Conservation (phyloP, 75 land plant species). For the Pinus tabuliformis region DNA sequence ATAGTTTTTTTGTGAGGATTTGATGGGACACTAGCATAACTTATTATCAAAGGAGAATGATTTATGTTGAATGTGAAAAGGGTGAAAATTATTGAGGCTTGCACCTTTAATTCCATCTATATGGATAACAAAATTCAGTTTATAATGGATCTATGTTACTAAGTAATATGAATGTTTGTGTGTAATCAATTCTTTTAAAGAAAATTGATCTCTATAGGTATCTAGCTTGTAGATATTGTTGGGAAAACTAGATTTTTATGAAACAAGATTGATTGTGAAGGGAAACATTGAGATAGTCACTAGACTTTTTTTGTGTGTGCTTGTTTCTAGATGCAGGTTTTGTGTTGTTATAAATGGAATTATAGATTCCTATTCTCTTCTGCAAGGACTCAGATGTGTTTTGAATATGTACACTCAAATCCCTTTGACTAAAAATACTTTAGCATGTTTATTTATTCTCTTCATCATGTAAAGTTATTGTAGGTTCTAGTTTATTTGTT, state of each 20-base stretch:
- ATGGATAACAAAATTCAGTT: no score
- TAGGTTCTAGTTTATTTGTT: not conserved
- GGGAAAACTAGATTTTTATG: not conserved
- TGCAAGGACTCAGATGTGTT: constrained; percentile 46
- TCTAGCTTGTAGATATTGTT: no score
- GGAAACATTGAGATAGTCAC: not conserved
- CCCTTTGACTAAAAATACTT: constrained; percentile 43
- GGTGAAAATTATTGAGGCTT: no score
- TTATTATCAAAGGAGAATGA: not conserved
- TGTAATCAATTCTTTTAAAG: no score
- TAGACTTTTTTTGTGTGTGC: not conserved
- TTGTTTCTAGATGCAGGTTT: constrained; percentile 29
- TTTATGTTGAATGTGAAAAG: not conserved
- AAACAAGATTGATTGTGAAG: not conserved
- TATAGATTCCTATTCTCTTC: constrained; percentile 46
- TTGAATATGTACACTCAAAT: constrained; percentile 32
- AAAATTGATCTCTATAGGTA: no score
- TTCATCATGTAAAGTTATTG: constrained; percentile 44
- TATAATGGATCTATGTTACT: no score
- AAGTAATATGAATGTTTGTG: no score
- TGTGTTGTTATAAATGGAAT: constrained; percentile 52
- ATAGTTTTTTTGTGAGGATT: not conserved
- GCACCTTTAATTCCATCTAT: no score
- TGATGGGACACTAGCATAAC: no score
- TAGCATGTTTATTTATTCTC: constrained; percentile 65